phyloP scores from a whole-genome alignment of 257 asterid species.

The Ballota nigra region DNA sequence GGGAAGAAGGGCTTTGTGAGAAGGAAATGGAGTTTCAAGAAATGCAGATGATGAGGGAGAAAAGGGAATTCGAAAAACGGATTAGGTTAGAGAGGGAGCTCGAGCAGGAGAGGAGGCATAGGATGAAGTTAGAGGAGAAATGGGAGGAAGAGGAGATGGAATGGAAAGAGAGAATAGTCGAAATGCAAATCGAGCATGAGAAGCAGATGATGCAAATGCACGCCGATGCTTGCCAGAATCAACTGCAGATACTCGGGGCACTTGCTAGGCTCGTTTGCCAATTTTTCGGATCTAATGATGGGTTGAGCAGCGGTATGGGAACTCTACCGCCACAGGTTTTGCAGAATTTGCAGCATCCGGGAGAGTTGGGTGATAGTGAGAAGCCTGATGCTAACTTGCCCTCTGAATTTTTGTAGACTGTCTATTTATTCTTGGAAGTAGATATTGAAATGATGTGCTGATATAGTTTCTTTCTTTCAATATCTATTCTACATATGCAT shows the following conservation, averaged over 20 bases:
- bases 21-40: constrained; percentile 59
- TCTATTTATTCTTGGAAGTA: constrained; percentile 5
- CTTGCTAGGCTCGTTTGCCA: constrained; percentile 72
- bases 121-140: constrained; percentile 77
- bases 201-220: constrained; percentile 94
- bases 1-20: constrained; percentile 40
- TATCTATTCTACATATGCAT: constrained; percentile 22
- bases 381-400: constrained; percentile 72
- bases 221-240: constrained; percentile 87
- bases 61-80: constrained; percentile 62
- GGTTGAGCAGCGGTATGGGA: no score
- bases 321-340: constrained; percentile 65
- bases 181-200: constrained; percentile 87
- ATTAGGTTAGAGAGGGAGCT: constrained; percentile 56
- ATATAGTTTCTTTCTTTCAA: constrained; percentile 9
- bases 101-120: constrained; percentile 61
- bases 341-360: constrained; percentile 80
- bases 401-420: constrained; percentile 67
- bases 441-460: constrained; percentile 18
- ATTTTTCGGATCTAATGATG: constrained; percentile 75
- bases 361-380: constrained; percentile 57
- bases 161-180: constrained; percentile 84
- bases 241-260: constrained; percentile 70
- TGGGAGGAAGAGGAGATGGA: constrained; percentile 84
- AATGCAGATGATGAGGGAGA: constrained; percentile 49